Percentiles rank a stretch among this genome's conserved stretches.
Evolutionary conservation across 441 rosid genomes (phyloP).

Genomic region (Gossypium laxum): DNA sequence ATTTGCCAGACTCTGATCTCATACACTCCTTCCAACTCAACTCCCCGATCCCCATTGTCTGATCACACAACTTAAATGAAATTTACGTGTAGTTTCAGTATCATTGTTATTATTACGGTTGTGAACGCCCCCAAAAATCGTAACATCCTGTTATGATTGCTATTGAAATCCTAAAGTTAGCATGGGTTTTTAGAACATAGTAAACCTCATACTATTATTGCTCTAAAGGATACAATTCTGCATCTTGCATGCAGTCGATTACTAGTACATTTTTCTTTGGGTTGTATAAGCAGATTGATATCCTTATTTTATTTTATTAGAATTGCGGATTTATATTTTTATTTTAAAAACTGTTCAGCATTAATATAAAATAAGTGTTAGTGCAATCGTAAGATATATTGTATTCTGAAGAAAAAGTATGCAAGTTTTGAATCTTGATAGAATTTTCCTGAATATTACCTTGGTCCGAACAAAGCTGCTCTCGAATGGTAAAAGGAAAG

Average conservation of each 20-base stretch:
- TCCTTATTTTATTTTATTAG: background rate
- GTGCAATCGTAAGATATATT: no score
- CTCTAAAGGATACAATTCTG: background rate
- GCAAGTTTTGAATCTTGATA: no score
- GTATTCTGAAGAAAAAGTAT: no score
- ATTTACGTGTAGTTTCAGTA: background rate
- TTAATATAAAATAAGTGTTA: no score
- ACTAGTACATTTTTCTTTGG: background rate
- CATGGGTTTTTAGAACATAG: background rate
- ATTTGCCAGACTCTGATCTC: constrained; percentile 44
- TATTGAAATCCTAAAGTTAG: background rate
- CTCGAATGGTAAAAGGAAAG: no score
- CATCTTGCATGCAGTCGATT: background rate
- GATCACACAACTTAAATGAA: background rate
- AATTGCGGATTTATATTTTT: no score
- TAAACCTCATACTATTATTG: background rate
- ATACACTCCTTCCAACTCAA: constrained; percentile 30
- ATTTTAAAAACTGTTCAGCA: no score
- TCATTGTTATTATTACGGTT: no score
- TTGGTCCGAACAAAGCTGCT: no score
- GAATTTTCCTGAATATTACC: no score
- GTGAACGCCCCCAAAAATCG: no score
- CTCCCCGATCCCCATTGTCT: constrained; percentile 48
- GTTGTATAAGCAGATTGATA: background rate
- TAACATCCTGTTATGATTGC: background rate